These are phyloP conservation scores for Akanthomyces lecanii DNA, from an alignment of 2,329 filamentous ascomycete genomes.

Conservation along the genomic window DNA sequence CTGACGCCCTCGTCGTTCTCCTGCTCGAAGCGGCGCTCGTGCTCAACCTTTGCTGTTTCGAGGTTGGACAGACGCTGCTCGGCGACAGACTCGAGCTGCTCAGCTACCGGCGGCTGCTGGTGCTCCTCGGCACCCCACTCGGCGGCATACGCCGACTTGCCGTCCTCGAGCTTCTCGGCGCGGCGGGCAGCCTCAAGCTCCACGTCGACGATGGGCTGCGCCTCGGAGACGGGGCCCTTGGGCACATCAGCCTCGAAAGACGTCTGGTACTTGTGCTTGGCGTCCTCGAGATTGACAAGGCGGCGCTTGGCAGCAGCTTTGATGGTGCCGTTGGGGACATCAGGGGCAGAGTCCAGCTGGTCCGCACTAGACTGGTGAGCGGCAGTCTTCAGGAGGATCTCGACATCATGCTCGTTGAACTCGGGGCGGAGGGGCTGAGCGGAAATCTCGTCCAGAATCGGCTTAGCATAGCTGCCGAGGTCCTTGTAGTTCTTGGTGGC, in stretches of 20 bases:
- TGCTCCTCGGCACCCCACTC: slow-evolving; percentile 14
- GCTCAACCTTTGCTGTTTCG: slow-evolving; percentile 16
- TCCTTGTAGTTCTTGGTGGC: slow-evolving; percentile 25
- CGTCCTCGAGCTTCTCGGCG: slow-evolving; percentile 6
- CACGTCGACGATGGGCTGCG: slow-evolving; percentile 1
- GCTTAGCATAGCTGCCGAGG: slow-evolving; percentile 22
- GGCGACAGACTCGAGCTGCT: slow-evolving; percentile 8
- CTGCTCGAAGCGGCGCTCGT: slow-evolving; percentile 19
- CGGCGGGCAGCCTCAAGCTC: slow-evolving; percentile 12
- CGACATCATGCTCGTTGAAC: slow-evolving; percentile 7
- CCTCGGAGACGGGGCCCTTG: background rate
- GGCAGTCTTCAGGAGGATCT: slow-evolving; percentile 8
- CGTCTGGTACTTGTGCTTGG: slow-evolving; percentile 15
- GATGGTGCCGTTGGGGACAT: slow-evolving; percentile 1
- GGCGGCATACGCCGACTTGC: slow-evolving; percentile 12
- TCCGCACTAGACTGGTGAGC: slow-evolving; percentile 5
- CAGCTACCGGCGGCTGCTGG: slow-evolving; percentile 2
- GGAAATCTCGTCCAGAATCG: slow-evolving; percentile 23
- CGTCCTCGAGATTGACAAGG: slow-evolving; percentile 14
- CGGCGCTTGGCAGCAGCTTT: slow-evolving; percentile 8
- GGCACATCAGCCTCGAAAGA: slow-evolving; percentile 3
- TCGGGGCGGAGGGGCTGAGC: background rate
- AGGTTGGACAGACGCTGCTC: slow-evolving; percentile 8
- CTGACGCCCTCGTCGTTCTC: slow-evolving; percentile 29
- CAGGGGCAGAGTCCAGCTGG: background rate